Percentiles rank a stretch among this genome's conserved stretches.
phyloP scores from a whole-genome alignment of 306 rosid genomes.

The Aeschynomene evenia region DNA sequence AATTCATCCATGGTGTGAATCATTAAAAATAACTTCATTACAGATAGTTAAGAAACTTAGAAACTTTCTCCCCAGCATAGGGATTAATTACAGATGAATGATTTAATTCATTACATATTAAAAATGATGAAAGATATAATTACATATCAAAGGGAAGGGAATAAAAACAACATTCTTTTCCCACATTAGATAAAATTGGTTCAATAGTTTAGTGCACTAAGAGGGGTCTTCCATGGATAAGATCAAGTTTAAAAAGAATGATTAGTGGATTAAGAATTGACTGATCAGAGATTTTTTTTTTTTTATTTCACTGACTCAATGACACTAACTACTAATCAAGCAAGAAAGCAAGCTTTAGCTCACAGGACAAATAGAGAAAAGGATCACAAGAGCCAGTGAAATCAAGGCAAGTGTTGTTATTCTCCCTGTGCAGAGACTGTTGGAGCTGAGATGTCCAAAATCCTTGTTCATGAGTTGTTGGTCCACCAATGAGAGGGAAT shows the following conservation, averaged over 20 bases:
- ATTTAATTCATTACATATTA: background rate
- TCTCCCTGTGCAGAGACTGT: conserved; percentile 5
- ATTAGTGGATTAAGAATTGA: background rate
- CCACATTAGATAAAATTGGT: background rate
- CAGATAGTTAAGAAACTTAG: background rate
- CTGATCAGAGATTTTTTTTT: background rate
- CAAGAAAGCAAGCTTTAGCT: too few species aligned
- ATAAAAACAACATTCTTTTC: background rate
- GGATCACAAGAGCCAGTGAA: conserved; percentile 26
- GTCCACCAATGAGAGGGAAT: conserved; percentile 2
- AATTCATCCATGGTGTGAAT: too few species aligned
- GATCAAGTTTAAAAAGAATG: background rate
- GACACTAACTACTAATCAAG: background rate
- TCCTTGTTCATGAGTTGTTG: background rate
- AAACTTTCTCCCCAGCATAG: background rate
- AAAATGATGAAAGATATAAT: background rate
- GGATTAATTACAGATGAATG: background rate
- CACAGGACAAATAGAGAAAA: conserved; percentile 6
- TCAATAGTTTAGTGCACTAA: too few species aligned
- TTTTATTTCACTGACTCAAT: background rate
- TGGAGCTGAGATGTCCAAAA: conserved; percentile 16
- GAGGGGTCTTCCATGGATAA: background rate
- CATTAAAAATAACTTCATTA: too few species aligned
- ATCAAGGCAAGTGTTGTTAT: conserved; percentile 18
- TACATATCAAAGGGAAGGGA: background rate